Conservation (phyloP, 345 rosid genomes). For the Sonneratia caseolaris region DNA sequence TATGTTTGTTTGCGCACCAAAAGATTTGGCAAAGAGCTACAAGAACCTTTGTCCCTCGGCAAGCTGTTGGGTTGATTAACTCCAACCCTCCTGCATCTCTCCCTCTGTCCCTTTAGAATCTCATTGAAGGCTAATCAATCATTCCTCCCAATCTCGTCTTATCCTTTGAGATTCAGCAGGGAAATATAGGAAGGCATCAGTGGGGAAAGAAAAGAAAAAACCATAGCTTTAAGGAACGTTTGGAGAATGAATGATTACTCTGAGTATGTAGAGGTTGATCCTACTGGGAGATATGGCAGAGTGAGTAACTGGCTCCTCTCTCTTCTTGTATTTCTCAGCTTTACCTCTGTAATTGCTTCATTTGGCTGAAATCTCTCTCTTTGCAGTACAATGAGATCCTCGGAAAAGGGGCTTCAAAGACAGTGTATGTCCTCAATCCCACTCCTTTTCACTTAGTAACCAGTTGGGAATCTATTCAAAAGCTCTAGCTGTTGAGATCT, state of each 20-base stretch:
- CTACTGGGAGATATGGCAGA: constrained; percentile 95
- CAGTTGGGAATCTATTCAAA: constrained; percentile 16
- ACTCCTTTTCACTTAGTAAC: constrained; percentile 7
- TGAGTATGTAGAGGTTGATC: constrained; percentile 95
- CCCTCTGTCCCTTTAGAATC: background rate
- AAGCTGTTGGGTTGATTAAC: background rate
- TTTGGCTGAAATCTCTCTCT: constrained; percentile 6
- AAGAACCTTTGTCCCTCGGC: background rate
- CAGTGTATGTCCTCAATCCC: constrained; percentile 47
- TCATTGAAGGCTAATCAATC: background rate
- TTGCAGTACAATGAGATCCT: constrained; percentile 83
- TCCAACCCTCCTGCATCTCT: background rate
- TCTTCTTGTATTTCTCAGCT: background rate
- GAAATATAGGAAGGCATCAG: background rate
- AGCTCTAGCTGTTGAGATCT: constrained; percentile 5
- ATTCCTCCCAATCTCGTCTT: background rate
- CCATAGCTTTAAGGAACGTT: background rate
- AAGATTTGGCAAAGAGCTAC: constrained; percentile 1
- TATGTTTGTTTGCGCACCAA: background rate
- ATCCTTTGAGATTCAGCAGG: background rate
- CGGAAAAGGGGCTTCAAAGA: constrained; percentile 98
- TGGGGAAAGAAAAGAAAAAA: background rate
- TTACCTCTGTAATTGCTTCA: background rate
- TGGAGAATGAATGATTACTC: constrained; percentile 16
- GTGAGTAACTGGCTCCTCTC: constrained; percentile 41